Evolutionary conservation across 768 basidiomycete species (phyloP).

Genomic region (Lentinula sp.): DNA sequence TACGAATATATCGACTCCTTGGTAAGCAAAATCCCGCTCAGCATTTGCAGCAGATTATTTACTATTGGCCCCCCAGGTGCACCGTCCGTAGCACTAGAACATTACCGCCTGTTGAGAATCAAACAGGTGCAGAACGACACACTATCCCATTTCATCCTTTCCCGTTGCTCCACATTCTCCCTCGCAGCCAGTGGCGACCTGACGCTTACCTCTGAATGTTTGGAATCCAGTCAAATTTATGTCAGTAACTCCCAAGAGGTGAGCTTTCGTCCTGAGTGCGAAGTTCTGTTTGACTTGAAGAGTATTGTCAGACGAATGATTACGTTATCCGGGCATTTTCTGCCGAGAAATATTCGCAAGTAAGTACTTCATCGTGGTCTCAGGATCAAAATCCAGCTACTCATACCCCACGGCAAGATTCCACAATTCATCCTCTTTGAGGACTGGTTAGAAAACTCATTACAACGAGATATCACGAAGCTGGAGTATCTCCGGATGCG

Average conservation of each 20-base stretch:
- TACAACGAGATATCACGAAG: slow-evolving; percentile 78
- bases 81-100: slow-evolving; percentile 65
- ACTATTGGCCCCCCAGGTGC: slow-evolving; percentile 46
- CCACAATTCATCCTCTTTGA: slow-evolving; percentile 82
- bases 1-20: slow-evolving; percentile 78
- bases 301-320: slow-evolving; percentile 59
- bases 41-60: neutral
- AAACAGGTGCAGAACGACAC: slow-evolving; percentile 91
- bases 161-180: slow-evolving; percentile 76
- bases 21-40: slow-evolving; percentile 36
- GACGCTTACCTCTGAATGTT: slow-evolving; percentile 66
- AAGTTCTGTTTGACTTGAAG: neutral
- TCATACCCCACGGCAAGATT: slow-evolving; percentile 40
- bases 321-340: slow-evolving; percentile 76
- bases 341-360: slow-evolving; percentile 81
- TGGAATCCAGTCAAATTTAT: slow-evolving; percentile 80
- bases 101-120: slow-evolving; percentile 71
- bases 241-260: slow-evolving; percentile 77
- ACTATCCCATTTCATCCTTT: slow-evolving; percentile 75
- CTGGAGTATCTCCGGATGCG: slow-evolving; percentile 85
- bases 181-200: slow-evolving; percentile 71
- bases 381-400: no score
- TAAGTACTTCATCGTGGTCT: slow-evolving; percentile 15
- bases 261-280: neutral
- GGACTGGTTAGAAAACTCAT: slow-evolving; percentile 73